phyloP scores from a whole-genome alignment of 306 rosid genomes.

The Inga leiocalycina region DNA sequence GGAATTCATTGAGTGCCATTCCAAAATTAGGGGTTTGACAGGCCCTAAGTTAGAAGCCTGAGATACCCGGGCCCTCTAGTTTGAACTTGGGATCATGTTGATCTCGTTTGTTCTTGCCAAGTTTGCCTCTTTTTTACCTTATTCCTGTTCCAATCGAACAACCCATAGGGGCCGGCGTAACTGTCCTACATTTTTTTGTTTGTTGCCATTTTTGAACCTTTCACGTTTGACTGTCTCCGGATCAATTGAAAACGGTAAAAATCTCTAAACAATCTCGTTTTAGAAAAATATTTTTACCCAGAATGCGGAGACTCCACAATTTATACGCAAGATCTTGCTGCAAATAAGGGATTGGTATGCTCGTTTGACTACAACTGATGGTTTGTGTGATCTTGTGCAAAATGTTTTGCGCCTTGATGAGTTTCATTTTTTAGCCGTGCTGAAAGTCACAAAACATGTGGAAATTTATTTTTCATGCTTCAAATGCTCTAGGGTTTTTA shows the following conservation, averaged over 20 bases:
- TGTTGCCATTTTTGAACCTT: not conserved
- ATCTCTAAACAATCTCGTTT: not conserved
- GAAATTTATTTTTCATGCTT: too few species aligned
- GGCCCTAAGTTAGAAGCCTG: not conserved
- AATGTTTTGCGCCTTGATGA: too few species aligned
- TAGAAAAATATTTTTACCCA: not conserved
- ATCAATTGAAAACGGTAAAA: not conserved
- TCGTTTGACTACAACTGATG: too few species aligned
- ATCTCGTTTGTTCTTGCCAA: not conserved
- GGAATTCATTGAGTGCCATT: not conserved
- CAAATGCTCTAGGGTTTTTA: too few species aligned
- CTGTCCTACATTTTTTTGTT: not conserved
- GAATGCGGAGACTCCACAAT: not conserved
- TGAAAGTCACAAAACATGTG: too few species aligned
- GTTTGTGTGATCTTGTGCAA: too few species aligned
- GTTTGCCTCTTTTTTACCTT: not conserved
- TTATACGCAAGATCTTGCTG: too few species aligned
- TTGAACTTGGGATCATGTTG: not conserved
- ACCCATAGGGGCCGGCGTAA: not conserved
- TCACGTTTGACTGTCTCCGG: not conserved
- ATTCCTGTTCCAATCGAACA: not conserved
- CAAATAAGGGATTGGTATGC: too few species aligned
- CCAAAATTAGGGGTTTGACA: not conserved
- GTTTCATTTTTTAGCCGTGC: too few species aligned
- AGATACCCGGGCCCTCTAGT: not conserved